Evolutionary conservation across 805 yeast genomes (phyloP), one percentile per base, ranked within the genome.

Genomic region (Kodamaea jinghongensis): DNA sequence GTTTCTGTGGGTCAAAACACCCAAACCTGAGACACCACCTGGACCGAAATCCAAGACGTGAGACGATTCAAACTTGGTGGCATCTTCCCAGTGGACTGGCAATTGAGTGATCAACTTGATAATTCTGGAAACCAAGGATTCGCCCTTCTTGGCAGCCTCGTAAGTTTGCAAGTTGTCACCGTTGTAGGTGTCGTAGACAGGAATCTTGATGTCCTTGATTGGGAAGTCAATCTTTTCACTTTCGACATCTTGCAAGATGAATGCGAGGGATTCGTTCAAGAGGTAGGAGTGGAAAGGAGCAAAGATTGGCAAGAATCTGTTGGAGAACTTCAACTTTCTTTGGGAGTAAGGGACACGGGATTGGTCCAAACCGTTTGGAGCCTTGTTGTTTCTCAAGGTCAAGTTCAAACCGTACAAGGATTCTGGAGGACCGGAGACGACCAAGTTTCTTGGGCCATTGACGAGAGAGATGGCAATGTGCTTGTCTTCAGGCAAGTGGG

Each of bases 31-130:
- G 28, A 87, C 81, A 54, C 98, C 98, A 67, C 99, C 99, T 46
- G 99, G 99, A 61, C 99, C 99, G 55, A 93, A 93, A 69, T 93
- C 99, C 47, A 93, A 65, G 54, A 93, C 78, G 62, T 93, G 99
- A 34, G 97, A 86, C 17, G 93, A 77, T 34, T 76, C 62, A 62
- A 86, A 87, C 49, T 78, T 61, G 27, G 97, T 90, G 22, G 98
- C 95, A 20, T 52, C 50, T 70, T 93, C 98, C 99, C 99, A 93
- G 67, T 86, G 76, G 49, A 93, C 99, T 31, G 96, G 88, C 56
- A 87, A 76, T 57, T 81, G 81, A 38, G 93, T 87, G 63, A 93
- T 90, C 56, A 90, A 83, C 61, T 80, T 79, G 45, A 85, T 82
- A 43, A 87, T 73, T 65, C 96, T 82, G 20, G 73, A 71, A 36